Evolutionary conservation across 768 basidiomycete species (phyloP), one percentile per base, ranked within the genome.

Genomic region (Tulasnella sp.): DNA sequence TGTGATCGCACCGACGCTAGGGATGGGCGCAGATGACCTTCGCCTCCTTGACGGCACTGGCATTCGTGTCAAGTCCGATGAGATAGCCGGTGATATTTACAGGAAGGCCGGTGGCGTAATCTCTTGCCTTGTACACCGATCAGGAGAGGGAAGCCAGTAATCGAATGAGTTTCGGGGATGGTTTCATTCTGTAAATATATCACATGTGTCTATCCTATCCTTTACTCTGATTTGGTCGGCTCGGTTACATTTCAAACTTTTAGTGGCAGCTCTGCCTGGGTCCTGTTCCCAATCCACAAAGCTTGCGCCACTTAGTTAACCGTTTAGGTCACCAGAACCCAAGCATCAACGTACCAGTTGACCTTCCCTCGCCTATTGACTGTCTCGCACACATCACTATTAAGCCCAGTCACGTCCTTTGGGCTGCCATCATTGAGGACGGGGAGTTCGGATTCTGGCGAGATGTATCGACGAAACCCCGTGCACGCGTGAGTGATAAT

Each of bases 401-500:
- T 1, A 67, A 67, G 61, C 3, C 61, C 61, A 35, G 26, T 5
- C 29, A 16, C n/a, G 32, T 32, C 61, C 1, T 11, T 29, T 2
- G 32, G 61, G 13, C 61, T 67, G 61, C 29, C 61, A 35, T 18
- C 26, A 7, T 26, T 61, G 57, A 15, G 23, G 3, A 13, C 32
- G 26, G 61, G 61, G 35, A 35, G 32, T 67, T 18, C 26, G 61
- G 16, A 35, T 23, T 29, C 4, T 11, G 61, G 61, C 61, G 13
- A 29, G 61, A 35, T 67, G 61, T 23, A 61, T 61, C n/a, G 57
- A 9, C n/a, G 61, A 11, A 67, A 67, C 61, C 61, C 61, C 32
- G 61, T 82, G 83, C 79, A 71, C 82, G 20, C 78, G 85, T 67
- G 61, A 67, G 61, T 35, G 61, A 67, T 67, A 35, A 32, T 6